Base-by-base conservation (phyloP, 2,329 filamentous ascomycete species). In the Hypoxylon sp. region DNA sequence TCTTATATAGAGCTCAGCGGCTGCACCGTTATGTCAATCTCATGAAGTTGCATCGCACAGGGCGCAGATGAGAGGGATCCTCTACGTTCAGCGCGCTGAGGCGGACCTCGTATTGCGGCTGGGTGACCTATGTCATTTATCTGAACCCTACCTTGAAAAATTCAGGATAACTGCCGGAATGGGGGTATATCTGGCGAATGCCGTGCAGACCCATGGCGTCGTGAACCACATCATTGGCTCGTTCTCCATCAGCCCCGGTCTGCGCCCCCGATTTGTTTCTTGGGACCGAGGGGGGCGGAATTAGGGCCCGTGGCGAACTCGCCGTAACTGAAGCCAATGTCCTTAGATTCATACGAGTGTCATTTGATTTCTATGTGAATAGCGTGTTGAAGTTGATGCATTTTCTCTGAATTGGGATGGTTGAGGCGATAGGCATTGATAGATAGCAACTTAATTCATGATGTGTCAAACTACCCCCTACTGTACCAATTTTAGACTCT, bases 81-180 rank as follows among this genome's bases (percentile, higher is more conserved):
- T 13, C n/a, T n/a, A n/a, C n/a, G n/a, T n/a, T n/a, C n/a, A n/a
- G 8, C n/a, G 33, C 24, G 18, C 47, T 57, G 58, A 43, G 54
- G 54, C 53, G 52, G 49, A 43, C 38, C 57, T 60, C 57, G 57
- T 60, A 52, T 60, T 52, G 17, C 17, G 11, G 37, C 27, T n/a
- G 4, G 15, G 27, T 29, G 35, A 31, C 35, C 15, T 49, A 47
- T 55, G 51, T 52, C 38, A 47, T 48, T n/a, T 13, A 18, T 29
- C 38, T 26, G n/a, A 26, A 21, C 17, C 11, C 24, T 40, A 3
- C 38, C 40, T n/a, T 38, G 46, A 46, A 48, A 42, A 48, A n/a
- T 21, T 51, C 21, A 54, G 6, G 9, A 13, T 17, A n/a, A 20
- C 50, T 53, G 20, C 58, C 41, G 5, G 10, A 55, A 54, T 38